Conservation (phyloP, 2,329 filamentous ascomycete species). For the Aspergillus persii region DNA sequence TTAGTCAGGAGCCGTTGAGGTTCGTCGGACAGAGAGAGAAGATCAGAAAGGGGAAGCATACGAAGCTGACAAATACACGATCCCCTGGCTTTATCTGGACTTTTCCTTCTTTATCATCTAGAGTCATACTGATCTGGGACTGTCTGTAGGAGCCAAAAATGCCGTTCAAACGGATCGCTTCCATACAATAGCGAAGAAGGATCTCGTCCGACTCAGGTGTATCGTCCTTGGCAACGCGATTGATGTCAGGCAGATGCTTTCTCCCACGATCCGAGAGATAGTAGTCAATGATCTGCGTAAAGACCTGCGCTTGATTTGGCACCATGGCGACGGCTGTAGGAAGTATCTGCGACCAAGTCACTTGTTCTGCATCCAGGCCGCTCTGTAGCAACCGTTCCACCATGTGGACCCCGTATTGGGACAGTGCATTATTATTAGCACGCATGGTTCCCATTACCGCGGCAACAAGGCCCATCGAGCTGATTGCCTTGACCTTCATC, state of each 20-base stretch:
- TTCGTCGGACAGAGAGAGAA: not conserved
- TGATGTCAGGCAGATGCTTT: conserved; percentile 59
- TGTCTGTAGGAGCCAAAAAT: conserved; percentile 62
- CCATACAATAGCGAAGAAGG: conserved; percentile 68
- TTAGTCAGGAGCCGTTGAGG: not conserved
- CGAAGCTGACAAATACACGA: conserved; percentile 63
- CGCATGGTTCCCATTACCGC: conserved; percentile 48
- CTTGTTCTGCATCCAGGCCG: conserved; percentile 62
- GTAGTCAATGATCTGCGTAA: conserved; percentile 71
- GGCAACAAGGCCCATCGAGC: conserved; percentile 55
- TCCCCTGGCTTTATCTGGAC: conserved; percentile 56
- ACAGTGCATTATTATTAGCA: conserved; percentile 56
- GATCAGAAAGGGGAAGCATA: conserved; percentile 27
- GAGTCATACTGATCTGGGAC: conserved; percentile 46
- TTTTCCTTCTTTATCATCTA: conserved; percentile 52
- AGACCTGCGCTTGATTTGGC: conserved; percentile 69
- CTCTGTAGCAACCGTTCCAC: conserved; percentile 64
- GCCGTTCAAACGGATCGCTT: conserved; percentile 67
- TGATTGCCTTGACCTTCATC: conserved; percentile 62
- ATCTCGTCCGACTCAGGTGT: conserved; percentile 59
- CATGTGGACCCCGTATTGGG: conserved; percentile 63
- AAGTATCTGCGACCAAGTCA: conserved; percentile 69
- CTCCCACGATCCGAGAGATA: conserved; percentile 60
- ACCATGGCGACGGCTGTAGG: conserved; percentile 66
- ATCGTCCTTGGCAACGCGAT: conserved; percentile 57